Evolutionary conservation across 1,284 basidiomycete species (phyloP), one percentile per base, ranked within the genome.

Genomic region (Melampsora americana): DNA sequence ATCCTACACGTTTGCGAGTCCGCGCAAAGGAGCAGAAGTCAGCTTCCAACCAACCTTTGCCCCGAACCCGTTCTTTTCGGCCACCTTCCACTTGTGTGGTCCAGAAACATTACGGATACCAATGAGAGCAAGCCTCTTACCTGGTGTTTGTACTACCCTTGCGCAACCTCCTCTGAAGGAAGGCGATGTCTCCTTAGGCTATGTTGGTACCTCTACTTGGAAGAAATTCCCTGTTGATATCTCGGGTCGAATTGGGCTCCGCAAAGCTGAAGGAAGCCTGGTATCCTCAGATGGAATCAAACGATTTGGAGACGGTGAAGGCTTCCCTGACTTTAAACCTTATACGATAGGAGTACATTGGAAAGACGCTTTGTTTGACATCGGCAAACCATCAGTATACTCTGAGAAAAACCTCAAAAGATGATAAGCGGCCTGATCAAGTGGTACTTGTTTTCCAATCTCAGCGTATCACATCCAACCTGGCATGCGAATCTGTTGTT

Each of bases 1-100:
- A 62, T 62, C 69, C 0, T 71, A 44, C 30, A 30, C 53, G 4
- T 71, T 62, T 44, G 39, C 35, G 20, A 48, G 20, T 11, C 46
- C 46, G 11, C 11, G 11, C 46, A 48, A 48, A 20, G 20, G 11
- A 11, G 46, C 11, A 20, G 46, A 20, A 48, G 11, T 20, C 11
- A 11, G 46, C 46, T 11, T 48, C 46, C 11, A 48, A 20, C 46
- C 46, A 11, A 48, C 20, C 11, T 48, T 48, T 48, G 46, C 46
- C 46, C 20, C 46, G 11, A 48, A 11, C 11, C 46, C 46, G 46
- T 48, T 48, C 20, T 48, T 48, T 20, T 48, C 46, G 11, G 20
- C 46, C 46, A 48, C 20, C 46, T 11, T 48, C 46, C 11, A 11
- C 20, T 20, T 20, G 11, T 48, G 20, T 48, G 46, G 46, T 20